These are phyloP conservation scores for Yarrowia alimentaria DNA, from an alignment of 805 yeast genomes.

Conservation along the genomic window DNA sequence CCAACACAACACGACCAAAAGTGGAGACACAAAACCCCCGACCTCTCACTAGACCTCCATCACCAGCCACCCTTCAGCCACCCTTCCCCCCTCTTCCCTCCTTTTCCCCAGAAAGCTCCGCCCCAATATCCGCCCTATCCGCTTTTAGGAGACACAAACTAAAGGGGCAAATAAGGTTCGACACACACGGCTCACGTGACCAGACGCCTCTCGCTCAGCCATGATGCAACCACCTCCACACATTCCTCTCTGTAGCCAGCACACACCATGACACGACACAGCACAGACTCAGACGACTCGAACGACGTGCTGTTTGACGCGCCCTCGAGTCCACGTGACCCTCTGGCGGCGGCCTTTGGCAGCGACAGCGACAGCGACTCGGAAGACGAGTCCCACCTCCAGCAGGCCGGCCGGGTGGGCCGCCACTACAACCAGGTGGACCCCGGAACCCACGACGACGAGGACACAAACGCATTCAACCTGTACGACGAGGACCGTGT, in stretches of 20 bases:
- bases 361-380: constrained; percentile 30
- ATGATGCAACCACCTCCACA: background rate
- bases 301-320: constrained; percentile 28
- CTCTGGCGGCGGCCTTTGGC: constrained; percentile 33
- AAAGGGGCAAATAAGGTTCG: too few species aligned
- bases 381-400: constrained; percentile 29
- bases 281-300: constrained; percentile 14
- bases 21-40: too few species aligned
- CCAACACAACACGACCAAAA: too few species aligned
- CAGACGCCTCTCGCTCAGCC: constrained; percentile 1
- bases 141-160: too few species aligned
- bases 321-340: constrained; percentile 28
- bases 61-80: too few species aligned
- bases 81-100: too few species aligned
- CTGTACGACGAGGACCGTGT: constrained; percentile 9
- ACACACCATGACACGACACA: constrained; percentile 24
- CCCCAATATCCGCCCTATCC: too few species aligned
- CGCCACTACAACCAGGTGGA: constrained; percentile 23
- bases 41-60: too few species aligned
- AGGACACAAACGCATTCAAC: background rate
- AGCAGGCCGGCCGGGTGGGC: constrained; percentile 8
- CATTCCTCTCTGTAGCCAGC: background rate
- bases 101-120: too few species aligned
- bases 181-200: too few species aligned
- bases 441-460: constrained; percentile 5